Evolutionary conservation across 345 rosid species (phyloP).

Genomic region (Sisymbrium irio): DNA sequence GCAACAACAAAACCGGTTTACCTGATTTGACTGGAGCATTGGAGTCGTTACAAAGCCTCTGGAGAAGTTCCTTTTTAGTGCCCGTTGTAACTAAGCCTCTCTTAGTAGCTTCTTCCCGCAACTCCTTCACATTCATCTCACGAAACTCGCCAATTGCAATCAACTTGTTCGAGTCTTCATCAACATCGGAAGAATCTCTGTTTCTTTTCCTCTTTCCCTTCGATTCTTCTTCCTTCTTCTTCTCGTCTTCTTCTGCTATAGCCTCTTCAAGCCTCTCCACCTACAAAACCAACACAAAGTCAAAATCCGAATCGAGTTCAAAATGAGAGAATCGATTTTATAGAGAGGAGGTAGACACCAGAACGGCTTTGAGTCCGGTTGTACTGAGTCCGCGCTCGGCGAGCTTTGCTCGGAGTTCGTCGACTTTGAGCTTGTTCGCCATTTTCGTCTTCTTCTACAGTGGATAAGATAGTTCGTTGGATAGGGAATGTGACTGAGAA

Average conservation of each 20-base stretch:
- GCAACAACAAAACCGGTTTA: not conserved
- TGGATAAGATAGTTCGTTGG: not conserved
- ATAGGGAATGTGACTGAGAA: not conserved
- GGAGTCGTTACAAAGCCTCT: conserved; percentile 50
- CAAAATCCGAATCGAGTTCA: not conserved
- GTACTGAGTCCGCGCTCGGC: conserved; percentile 63
- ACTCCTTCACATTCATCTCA: conserved; percentile 58
- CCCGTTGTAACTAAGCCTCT: conserved; percentile 56
- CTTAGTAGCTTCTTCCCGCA: conserved; percentile 65
- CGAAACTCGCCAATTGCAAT: conserved; percentile 48
- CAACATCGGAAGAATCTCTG: conserved; percentile 17
- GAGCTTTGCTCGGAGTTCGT: conserved; percentile 67
- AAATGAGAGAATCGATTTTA: not conserved
- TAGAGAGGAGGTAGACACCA: conserved; percentile 38
- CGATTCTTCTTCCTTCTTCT: conserved; percentile 19
- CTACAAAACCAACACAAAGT: conserved; percentile 36
- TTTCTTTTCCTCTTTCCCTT: conserved; percentile 52
- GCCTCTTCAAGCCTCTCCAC: conserved; percentile 63
- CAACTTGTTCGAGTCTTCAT: conserved; percentile 43
- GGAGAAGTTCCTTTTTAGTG: conserved; percentile 61
- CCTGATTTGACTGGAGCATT: not conserved
- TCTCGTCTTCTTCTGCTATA: conserved; percentile 40
- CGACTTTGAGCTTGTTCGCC: conserved; percentile 60
- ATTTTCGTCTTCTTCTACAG: conserved; percentile 24
- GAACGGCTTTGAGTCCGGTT: conserved; percentile 56